Evolutionary conservation across 345 rosid species (phyloP).

Genomic region (Sonneratia alba): DNA sequence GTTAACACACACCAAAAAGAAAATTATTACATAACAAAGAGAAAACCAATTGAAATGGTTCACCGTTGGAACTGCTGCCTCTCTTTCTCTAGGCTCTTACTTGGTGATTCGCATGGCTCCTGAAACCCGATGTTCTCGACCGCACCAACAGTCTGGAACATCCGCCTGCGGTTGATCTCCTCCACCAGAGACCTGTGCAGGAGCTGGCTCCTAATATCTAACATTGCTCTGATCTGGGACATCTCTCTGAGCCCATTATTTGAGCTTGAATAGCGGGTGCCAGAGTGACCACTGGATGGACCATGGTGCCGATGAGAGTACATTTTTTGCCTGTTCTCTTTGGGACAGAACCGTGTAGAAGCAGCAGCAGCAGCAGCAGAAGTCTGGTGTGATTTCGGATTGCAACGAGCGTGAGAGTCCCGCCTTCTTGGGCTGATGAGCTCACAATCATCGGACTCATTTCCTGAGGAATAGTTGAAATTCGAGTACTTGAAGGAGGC

Average conservation of each 20-base stretch:
- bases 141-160: conserved; percentile 58
- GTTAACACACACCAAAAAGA: not conserved
- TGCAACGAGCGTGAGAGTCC: conserved; percentile 12
- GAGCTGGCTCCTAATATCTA: conserved; percentile 67
- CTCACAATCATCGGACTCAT: conserved; percentile 32
- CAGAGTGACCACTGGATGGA: not conserved
- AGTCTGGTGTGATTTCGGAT: conserved; percentile 10
- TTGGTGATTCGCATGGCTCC: conserved; percentile 14
- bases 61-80: conserved; percentile 1
- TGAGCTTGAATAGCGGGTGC: not conserved
- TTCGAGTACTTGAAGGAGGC: conserved; percentile 40
- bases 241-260: conserved; percentile 14
- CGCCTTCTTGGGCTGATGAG: conserved; percentile 1
- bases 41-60: not conserved
- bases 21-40: not conserved
- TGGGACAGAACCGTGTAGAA: conserved; percentile 26
- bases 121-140: conserved; percentile 52
- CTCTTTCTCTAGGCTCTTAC: not conserved
- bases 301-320: not conserved
- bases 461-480: conserved; percentile 27
- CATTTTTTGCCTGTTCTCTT: conserved; percentile 8
- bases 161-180: conserved; percentile 52
- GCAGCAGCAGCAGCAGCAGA: not conserved
- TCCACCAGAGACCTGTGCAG: conserved; percentile 68
- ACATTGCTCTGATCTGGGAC: conserved; percentile 37